Evolutionary conservation across 345 rosid species (phyloP).

Genomic region (rapeseed (Brassica napus)): DNA sequence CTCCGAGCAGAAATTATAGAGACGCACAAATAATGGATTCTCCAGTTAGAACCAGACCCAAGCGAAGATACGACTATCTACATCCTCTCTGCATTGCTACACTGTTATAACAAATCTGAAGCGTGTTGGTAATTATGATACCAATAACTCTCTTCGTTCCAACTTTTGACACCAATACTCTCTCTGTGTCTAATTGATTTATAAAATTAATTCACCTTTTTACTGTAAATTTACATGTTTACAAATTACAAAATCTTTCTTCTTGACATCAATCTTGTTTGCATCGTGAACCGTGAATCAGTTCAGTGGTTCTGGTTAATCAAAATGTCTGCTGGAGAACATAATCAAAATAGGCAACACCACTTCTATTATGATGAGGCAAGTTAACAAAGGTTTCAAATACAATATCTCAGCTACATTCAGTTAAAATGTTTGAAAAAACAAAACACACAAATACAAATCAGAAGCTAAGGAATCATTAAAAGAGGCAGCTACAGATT

Average conservation of each 20-base stretch:
- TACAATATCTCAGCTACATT: background rate
- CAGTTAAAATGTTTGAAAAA: background rate
- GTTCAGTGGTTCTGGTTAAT: background rate
- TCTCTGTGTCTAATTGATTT: no score
- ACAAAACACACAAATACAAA: background rate
- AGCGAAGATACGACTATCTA: slow-evolving; percentile 49
- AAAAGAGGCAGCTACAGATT: background rate
- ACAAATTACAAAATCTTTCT: no score
- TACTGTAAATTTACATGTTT: no score
- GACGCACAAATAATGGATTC: slow-evolving; percentile 5
- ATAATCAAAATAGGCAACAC: background rate
- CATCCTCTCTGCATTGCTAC: background rate
- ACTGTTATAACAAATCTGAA: background rate
- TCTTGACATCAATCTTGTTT: background rate
- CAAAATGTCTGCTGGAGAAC: background rate
- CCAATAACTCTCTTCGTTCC: background rate
- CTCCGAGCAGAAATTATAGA: no score
- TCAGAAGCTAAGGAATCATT: background rate
- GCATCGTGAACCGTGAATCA: background rate
- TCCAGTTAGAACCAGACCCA: slow-evolving; percentile 57
- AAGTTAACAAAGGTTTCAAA: background rate
- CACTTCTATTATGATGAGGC: background rate
- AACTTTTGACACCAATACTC: no score
- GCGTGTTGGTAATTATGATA: background rate
- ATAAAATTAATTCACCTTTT: no score